These are phyloP conservation scores for Populus tomentosa DNA, from an alignment of 441 rosid genomes.

Conservation along the genomic window DNA sequence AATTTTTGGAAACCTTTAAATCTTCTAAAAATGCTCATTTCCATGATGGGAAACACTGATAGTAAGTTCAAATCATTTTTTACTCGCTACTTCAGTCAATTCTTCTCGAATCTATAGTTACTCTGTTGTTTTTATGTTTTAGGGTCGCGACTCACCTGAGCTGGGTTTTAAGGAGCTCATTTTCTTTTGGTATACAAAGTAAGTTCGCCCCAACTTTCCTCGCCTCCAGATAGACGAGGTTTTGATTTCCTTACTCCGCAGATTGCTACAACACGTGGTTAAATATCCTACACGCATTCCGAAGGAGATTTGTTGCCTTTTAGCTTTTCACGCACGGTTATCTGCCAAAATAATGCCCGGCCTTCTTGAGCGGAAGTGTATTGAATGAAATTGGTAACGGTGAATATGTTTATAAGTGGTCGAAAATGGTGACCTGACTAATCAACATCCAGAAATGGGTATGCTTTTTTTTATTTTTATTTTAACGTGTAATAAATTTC, in stretches of 20 bases:
- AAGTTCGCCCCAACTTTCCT: background rate
- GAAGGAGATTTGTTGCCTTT: background rate
- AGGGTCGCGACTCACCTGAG: slow-evolving; percentile 14
- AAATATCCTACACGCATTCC: background rate
- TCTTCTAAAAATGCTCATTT: slow-evolving; percentile 91
- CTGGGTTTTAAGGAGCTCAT: slow-evolving; percentile 12
- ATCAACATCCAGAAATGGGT: background rate
- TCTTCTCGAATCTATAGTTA: background rate
- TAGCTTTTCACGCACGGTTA: background rate
- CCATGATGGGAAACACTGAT: slow-evolving; percentile 74
- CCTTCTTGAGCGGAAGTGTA: background rate
- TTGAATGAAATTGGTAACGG: background rate
- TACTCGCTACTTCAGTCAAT: background rate
- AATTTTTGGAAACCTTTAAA: slow-evolving; percentile 81
- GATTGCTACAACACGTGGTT: background rate
- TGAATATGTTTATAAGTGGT: no score
- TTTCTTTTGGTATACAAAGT: background rate
- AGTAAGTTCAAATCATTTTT: slow-evolving; percentile 21
- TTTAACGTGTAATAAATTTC: background rate
- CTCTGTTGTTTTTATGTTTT: slow-evolving; percentile 5
- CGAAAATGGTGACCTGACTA: background rate
- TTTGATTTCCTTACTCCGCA: background rate
- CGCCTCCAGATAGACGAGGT: slow-evolving; percentile 3
- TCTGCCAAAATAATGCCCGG: slow-evolving; percentile 9
- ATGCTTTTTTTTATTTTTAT: no score